A percentile compares a stretch with the other conserved stretches of the same genome.
phyloP scores from a whole-genome alignment of 371 early-diverging fungal genomes.

The Capillidium rhysosporum region DNA sequence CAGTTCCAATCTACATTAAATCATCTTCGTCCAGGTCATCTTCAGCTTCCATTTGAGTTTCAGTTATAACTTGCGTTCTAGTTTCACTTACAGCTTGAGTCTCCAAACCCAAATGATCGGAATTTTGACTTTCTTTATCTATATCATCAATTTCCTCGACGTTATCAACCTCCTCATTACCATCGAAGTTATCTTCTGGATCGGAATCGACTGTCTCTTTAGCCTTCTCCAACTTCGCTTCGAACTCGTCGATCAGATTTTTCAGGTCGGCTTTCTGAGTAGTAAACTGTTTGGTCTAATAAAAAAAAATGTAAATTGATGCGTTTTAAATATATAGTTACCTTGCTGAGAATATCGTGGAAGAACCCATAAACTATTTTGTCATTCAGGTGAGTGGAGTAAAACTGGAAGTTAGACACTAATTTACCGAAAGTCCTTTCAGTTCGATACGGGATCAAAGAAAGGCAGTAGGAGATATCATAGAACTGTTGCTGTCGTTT shows the following conservation, averaged over 20 bases:
- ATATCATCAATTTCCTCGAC: not conserved
- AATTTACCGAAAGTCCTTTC: slow-evolving; percentile 70
- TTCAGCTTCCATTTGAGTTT: no score
- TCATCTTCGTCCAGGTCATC: no score
- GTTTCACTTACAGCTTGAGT: no score
- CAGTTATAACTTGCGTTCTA: no score
- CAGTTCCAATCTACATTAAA: no score
- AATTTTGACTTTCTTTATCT: no score
- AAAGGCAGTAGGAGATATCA: slow-evolving; percentile 80
- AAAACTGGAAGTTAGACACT: slow-evolving; percentile 52
- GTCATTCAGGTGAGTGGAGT: slow-evolving; percentile 76
- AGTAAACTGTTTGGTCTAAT: slow-evolving; percentile 37
- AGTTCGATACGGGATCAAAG: slow-evolving; percentile 60
- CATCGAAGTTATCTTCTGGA: no score
- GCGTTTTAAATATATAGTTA: slow-evolving; percentile 10
- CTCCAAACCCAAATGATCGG: no score
- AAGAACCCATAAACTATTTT: slow-evolving; percentile 59
- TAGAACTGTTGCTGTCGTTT: slow-evolving; percentile 63
- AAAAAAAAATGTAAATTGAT: not conserved
- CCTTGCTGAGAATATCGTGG: slow-evolving; percentile 65
- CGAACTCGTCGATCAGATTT: slow-evolving; percentile 57
- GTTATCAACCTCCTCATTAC: not conserved
- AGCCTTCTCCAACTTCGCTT: slow-evolving; percentile 25
- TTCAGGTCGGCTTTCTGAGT: slow-evolving; percentile 50
- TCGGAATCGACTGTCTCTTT: not conserved